These are phyloP conservation scores for Onygenales sp. DNA, from an alignment of 2,329 filamentous ascomycete genomes.

Conservation along the genomic window DNA sequence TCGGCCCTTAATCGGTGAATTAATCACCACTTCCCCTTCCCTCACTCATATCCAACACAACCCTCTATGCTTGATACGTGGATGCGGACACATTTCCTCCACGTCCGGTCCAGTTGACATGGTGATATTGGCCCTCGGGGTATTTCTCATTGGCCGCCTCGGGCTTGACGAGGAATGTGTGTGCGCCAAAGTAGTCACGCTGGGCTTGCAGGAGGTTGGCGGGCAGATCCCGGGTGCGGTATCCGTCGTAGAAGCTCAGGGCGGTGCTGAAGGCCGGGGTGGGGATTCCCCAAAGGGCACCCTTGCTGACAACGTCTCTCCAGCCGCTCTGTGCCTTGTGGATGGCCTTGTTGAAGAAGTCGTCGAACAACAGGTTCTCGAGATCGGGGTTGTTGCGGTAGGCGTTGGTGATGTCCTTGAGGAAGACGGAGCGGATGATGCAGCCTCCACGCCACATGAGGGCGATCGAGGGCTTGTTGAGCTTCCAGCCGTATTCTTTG, in stretches of 20 bases:
- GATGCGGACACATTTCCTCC: conserved; percentile 95
- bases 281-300: conserved; percentile 87
- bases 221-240: conserved; percentile 92
- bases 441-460: conserved; percentile 99
- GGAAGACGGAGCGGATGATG: conserved; percentile 99
- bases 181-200: conserved; percentile 97
- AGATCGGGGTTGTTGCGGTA: conserved; percentile 92
- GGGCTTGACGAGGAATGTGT: conserved; percentile 84
- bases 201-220: conserved; percentile 98
- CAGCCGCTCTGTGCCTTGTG: conserved; percentile 89
- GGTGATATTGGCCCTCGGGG: conserved; percentile 76
- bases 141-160: conserved; percentile 69
- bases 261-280: conserved; percentile 95
- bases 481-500: conserved; percentile 94
- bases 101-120: conserved; percentile 99
- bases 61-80: conserved; percentile 82
- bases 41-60: neutral
- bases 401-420: conserved; percentile 97
- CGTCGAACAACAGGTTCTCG: conserved; percentile 95
- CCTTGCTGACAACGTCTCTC: conserved; percentile 85
- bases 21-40: neutral
- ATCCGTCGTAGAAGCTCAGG: conserved; percentile 96
- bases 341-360: conserved; percentile 99
- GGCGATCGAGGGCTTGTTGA: conserved; percentile 99
- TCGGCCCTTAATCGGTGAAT: too few species aligned